Percentiles rank a stretch among this genome's conserved stretches.
Evolutionary conservation across 2,329 filamentous ascomycete species (phyloP).

Genomic region (Colletotrichum abscissum): DNA sequence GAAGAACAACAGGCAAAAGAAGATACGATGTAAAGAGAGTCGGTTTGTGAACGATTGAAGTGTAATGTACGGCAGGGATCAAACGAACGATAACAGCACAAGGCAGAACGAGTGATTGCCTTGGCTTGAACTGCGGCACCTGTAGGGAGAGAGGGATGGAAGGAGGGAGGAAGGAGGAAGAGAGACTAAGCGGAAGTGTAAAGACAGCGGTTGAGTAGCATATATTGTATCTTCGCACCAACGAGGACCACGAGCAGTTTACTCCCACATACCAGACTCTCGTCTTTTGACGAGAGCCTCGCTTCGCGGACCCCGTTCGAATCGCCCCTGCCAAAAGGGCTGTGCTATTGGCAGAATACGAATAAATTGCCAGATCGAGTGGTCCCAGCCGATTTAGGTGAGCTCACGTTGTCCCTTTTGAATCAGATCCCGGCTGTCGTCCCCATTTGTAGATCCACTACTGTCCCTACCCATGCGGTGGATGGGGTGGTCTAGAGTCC

Average conservation of each 20-base stretch:
- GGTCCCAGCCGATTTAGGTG: conserved; percentile 9
- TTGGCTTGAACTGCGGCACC: conserved; percentile 22
- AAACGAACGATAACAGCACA: conserved; percentile 20
- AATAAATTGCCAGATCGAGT: conserved; percentile 21
- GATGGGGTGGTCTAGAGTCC: background rate
- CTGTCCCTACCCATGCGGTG: conserved; percentile 17
- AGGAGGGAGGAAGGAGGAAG: background rate
- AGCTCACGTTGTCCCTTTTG: conserved; percentile 15
- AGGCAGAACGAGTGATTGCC: conserved; percentile 31
- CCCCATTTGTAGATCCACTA: conserved; percentile 12
- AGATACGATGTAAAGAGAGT: conserved; percentile 1
- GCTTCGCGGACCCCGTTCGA: background rate
- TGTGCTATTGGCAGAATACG: conserved; percentile 6
- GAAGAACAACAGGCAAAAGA: background rate
- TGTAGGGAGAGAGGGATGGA: background rate
- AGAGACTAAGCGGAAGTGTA: background rate
- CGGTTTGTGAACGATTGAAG: background rate
- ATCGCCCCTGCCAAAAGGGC: background rate
- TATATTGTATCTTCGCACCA: background rate
- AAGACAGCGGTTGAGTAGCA: background rate
- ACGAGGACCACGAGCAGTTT: background rate
- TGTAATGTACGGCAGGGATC: background rate
- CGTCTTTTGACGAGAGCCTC: background rate
- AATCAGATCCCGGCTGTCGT: background rate
- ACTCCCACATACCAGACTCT: background rate